Evolutionary conservation across 176 grass and related monocot genomes (phyloP), one percentile per base, ranked within the genome.

Genomic region (Phoenix roebelenii): DNA sequence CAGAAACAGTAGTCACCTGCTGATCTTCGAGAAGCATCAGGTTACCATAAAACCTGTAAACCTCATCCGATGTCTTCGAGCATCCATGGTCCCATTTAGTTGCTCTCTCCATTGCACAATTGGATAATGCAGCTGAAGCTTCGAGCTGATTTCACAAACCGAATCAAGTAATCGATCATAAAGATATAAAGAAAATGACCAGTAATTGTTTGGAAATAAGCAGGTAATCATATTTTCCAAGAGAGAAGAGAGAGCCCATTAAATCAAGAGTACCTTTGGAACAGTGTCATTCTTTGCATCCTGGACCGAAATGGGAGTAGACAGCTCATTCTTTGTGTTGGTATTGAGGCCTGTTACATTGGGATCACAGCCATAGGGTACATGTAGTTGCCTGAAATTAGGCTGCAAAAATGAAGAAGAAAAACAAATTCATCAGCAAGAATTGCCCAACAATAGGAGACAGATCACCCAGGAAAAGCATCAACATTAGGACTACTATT

Each of bases 61-160:
- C 61, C 20, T 18, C 39, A 32, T 22, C 25, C 0, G 75, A 77
- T 49, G 80, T 53, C 49, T 57, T 72, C 59, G 56, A 52, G 25
- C 50, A 60, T 6, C 60, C 64, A 58, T 29, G 69, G 63, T 77
- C 78, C 85, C 85, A 84, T 49, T 89, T 89, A 58, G 80, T 84
- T 77, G 80, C 73, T 48, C 66, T 57, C 71, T 89, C 85, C 52
- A 63, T 68, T 80, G 67, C 74, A 58, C 75, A 71, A 57, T 74
- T 76, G 22, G 65, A 60, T 6, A 29, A 52, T 61, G 70, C 64
- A 51, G 76, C 61, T 58, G 66, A 79, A 50, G 58, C 78, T 74
- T 80, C 77, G 32, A 70, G 68, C 85, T 89, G 59, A 69, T 51
- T 65, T 55, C 20, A 18, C 22, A 16, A 19, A 59, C 3, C 54